Percentiles rank a stretch among this genome's conserved stretches.
Conservation (phyloP, 169 alveolate species). For the Cystoisospora suis region DNA sequence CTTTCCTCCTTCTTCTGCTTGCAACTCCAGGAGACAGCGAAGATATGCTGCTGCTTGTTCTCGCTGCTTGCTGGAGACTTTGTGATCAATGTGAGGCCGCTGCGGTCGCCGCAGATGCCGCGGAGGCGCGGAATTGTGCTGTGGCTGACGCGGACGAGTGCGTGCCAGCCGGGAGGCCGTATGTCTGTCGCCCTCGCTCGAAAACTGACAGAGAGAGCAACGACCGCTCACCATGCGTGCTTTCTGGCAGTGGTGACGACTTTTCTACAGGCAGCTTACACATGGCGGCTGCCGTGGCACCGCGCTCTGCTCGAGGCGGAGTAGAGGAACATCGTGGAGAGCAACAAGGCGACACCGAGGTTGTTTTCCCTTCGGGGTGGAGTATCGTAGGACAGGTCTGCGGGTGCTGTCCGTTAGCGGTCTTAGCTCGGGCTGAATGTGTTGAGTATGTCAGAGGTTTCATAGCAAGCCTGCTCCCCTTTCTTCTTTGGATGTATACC, state of each 20-base stretch:
- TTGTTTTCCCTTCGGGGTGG: too few relatives aligned
- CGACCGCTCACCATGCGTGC: too few relatives aligned
- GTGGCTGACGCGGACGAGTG: not conserved
- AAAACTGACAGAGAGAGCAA: too few relatives aligned
- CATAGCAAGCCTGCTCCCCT: constrained; percentile 36
- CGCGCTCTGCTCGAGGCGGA: too few relatives aligned
- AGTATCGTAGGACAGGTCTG: too few relatives aligned
- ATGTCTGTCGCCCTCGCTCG: too few relatives aligned
- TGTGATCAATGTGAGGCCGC: not conserved
- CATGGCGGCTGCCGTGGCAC: too few relatives aligned
- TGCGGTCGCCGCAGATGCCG: constrained; percentile 1
- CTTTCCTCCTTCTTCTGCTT: not conserved
- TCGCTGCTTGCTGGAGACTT: not conserved
- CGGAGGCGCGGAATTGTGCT: not conserved
- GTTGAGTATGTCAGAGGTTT: constrained; percentile 42
- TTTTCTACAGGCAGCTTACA: too few relatives aligned
- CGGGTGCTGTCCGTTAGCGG: not conserved
- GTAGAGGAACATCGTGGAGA: too few relatives aligned
- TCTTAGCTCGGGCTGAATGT: constrained; percentile 20
- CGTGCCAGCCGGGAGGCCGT: too few relatives aligned
- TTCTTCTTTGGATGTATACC: constrained; percentile 40
- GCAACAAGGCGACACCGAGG: too few relatives aligned
- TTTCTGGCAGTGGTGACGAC: too few relatives aligned
- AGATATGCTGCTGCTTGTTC: not conserved
- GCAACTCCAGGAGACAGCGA: not conserved